Conservation (phyloP, 2,329 filamentous ascomycete genomes). For the Thelonectria discophora region DNA sequence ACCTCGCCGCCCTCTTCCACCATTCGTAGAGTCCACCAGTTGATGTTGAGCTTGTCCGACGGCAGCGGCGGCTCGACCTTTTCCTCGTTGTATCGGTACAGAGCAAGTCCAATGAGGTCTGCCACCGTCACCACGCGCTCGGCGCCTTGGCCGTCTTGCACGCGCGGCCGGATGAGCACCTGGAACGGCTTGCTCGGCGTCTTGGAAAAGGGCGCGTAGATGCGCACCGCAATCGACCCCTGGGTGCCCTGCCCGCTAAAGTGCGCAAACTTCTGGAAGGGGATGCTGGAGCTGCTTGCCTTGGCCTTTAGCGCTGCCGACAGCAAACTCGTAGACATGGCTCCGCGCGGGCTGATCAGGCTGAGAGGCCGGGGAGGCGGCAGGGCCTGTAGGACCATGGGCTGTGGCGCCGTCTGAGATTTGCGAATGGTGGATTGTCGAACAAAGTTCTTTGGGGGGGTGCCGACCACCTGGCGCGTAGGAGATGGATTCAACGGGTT, state of each 20-base stretch:
- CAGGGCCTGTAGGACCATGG: slow-evolving; percentile 69
- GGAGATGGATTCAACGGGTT: slow-evolving; percentile 65
- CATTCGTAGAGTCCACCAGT: slow-evolving; percentile 85
- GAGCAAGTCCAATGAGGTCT: slow-evolving; percentile 81
- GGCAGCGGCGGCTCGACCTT: slow-evolving; percentile 74
- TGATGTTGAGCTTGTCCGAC: slow-evolving; percentile 75
- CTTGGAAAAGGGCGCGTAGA: slow-evolving; percentile 78
- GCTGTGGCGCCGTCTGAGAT: slow-evolving; percentile 61
- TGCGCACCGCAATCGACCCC: slow-evolving; percentile 77
- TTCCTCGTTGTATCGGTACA: slow-evolving; percentile 82
- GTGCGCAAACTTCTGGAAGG: slow-evolving; percentile 79
- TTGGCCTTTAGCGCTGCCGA: slow-evolving; percentile 78
- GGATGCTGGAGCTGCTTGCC: slow-evolving; percentile 72
- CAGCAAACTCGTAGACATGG: slow-evolving; percentile 74
- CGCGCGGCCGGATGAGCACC: slow-evolving; percentile 73
- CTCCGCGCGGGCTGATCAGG: slow-evolving; percentile 68
- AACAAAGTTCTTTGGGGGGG: slow-evolving; percentile 67
- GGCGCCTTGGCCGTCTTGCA: slow-evolving; percentile 71
- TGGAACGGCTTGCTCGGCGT: slow-evolving; percentile 73
- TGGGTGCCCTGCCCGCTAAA: slow-evolving; percentile 81
- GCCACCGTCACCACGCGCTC: slow-evolving; percentile 75
- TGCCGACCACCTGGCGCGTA: slow-evolving; percentile 68
- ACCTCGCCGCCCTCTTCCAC: slow-evolving; percentile 86
- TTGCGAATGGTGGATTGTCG: slow-evolving; percentile 72
- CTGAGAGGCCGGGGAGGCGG: slow-evolving; percentile 76